These are phyloP conservation scores for Cenchrus fungigraminus DNA, from an alignment of 176 grass and related monocot genomes.

Conservation along the genomic window DNA sequence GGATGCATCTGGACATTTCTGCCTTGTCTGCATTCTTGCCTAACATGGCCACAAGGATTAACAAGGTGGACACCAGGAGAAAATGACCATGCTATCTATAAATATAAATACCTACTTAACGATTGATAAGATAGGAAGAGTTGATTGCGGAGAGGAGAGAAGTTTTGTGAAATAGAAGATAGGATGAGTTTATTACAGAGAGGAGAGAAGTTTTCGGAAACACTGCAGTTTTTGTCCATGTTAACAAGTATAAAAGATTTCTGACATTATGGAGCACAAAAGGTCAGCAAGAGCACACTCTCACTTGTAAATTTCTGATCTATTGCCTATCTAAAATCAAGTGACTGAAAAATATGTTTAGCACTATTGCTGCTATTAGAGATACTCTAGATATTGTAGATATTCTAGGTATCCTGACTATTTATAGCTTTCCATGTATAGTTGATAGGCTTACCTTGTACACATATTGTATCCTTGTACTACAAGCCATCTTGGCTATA, in stretches of 20 bases:
- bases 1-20: conserved; percentile 24
- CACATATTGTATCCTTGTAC: too few species aligned
- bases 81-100: not conserved
- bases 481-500: too few species aligned
- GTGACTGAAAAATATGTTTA: not conserved
- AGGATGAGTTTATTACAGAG: not conserved
- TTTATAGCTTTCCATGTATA: too few species aligned
- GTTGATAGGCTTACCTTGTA: too few species aligned
- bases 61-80: not conserved
- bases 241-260: not conserved
- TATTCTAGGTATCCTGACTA: too few species aligned
- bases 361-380: too few species aligned
- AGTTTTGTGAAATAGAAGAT: not conserved
- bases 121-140: not conserved
- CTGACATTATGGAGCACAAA: not conserved
- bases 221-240: not conserved
- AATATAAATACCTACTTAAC: not conserved
- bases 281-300: not conserved
- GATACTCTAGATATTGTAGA: too few species aligned
- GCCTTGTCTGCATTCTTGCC: conserved; percentile 25
- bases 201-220: not conserved
- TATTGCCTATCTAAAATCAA: not conserved
- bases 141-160: not conserved
- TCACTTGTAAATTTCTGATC: not conserved
- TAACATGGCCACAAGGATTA: not conserved